Base-by-base conservation (phyloP, 192 early-diverging fungal genomes). In the Phlyctochytrium bullatum region DNA sequence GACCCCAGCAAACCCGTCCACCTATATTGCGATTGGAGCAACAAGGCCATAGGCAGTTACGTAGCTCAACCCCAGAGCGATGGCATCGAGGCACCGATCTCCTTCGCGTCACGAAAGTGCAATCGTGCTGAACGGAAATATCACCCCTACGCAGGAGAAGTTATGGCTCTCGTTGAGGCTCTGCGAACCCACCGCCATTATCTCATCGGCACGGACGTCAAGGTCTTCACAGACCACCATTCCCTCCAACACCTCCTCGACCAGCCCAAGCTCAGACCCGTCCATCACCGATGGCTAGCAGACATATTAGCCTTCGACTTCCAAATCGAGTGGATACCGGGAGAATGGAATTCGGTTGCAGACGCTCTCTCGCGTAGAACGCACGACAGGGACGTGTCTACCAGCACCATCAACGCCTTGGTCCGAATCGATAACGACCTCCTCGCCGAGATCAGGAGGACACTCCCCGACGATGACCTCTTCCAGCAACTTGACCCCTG, bases 341-440 rank as follows among this genome's bases (percentile, higher is more conserved):
- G 74, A n/a, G 34, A 67, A 36, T 73, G 58, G 58, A 76, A 76
- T 36, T 67, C 40, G 27, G 36, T 76, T 36, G 74, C 74, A 6
- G 69, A 76, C 65, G 25, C 62, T 2, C 64, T 73, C 16, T 73
- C 64, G 2, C 68, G 69, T 0, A 25, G 36, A 30, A 47, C 61
- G 0, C 23, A 70, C 61, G 52, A 63, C 12, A 58, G 6, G n/a
- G 16, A 17, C 56, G n/a, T n/a, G n/a, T n/a, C 12, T 58, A 10
- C 25, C 10, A 17, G n/a, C 56, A 58, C 17, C 10, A n/a, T n/a
- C n/a, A n/a, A n/a, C n/a, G n/a, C n/a, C n/a, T 33, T 58, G 14
- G 12, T 58, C 56, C 14, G 6, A 10, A 6, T 62, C 60, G 20
- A 3, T 6, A 33, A 62, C 27, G 34, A 62, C 34, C 17, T 62